Base-by-base conservation (phyloP, 176 grass and related monocot genomes). In the Urochloa ruziziensis region DNA sequence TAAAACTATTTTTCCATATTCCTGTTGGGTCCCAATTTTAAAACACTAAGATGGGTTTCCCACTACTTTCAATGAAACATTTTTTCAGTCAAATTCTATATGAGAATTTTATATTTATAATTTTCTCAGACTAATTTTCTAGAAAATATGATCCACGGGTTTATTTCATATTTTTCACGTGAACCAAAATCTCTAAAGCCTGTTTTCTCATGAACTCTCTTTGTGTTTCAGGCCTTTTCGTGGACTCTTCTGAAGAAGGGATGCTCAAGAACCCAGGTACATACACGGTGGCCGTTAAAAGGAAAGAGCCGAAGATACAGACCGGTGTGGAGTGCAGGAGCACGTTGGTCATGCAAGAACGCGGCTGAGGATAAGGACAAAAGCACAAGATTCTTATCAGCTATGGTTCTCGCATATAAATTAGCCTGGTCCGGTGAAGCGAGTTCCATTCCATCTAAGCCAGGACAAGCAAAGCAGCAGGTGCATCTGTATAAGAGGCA, bases 121-220 rank as follows among this genome's bases (percentile, higher is more conserved):
- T 44, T 2, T 1, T 10, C 40, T 43, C 40, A 1, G 42, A 44
- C 7, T 44, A 44, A 44, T 53, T 53, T 53, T 53, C 4, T 53
- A 0, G 49, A 48, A 48, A 2, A 48, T 48, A 2, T 48, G 21
- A 21, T 53, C 17, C 18, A 53, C 21, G 5, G 5, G 8, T 53
- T 53, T 53, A 18, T 21, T 53, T 53, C 49, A 53, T 21, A 6
- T 53, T 53, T 53, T 18, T 53, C 49, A 53, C 17, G 17, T 53
- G 49, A 53, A 53, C 80, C 44, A 88, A 44, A 35, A 37, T 75
- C 42, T 61, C 13, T 52, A 63, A 73, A 62, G 37, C 5, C 37
- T 7, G 5, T 7, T 39, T 39, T 39, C 37, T 39, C 37, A 39
- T 7, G 4, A 7, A 39, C 37, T 39, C 37, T 6, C 37, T 68